These are phyloP conservation scores for Russula lepida DNA, from an alignment of 768 basidiomycete genomes.

Conservation along the genomic window DNA sequence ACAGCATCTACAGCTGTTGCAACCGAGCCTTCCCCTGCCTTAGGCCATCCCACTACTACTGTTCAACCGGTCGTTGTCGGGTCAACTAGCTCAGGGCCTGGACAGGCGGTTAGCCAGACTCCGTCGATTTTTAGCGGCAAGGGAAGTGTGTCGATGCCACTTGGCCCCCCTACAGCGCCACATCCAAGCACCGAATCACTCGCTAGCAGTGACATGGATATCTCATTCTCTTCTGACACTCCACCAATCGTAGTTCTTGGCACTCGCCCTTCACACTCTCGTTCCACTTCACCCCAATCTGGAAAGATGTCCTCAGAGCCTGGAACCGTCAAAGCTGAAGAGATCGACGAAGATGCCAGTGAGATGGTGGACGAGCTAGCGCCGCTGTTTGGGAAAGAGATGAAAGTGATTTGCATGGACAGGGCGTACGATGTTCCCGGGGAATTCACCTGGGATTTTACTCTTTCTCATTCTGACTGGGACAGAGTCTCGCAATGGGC, in stretches of 20 bases:
- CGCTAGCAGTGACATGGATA: constrained; percentile 2
- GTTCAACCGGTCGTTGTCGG: background rate
- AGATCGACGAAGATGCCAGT: background rate
- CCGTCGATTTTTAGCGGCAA: background rate
- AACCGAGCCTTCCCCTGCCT: background rate
- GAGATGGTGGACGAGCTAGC: constrained; percentile 15
- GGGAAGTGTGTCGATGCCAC: background rate
- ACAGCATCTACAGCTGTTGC: background rate
- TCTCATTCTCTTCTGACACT: background rate
- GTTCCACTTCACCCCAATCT: background rate
- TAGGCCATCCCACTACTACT: background rate
- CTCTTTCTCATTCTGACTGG: constrained; percentile 1
- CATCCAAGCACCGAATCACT: background rate
- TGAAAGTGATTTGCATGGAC: constrained; percentile 11
- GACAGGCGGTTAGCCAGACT: background rate
- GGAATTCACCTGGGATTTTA: constrained; percentile 1
- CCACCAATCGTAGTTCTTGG: constrained; percentile 11
- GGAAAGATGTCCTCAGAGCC: background rate
- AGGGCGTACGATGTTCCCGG: background rate
- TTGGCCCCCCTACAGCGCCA: background rate
- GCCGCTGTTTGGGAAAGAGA: constrained; percentile 12
- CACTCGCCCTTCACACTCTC: background rate
- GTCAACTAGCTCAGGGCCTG: background rate
- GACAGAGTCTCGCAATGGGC: constrained; percentile 5
- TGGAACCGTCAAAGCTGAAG: background rate